Percentiles rank a stretch among this genome's conserved stretches.
Conservation (phyloP, 2,329 filamentous ascomycete genomes). For the Aspergillus neoniger region DNA sequence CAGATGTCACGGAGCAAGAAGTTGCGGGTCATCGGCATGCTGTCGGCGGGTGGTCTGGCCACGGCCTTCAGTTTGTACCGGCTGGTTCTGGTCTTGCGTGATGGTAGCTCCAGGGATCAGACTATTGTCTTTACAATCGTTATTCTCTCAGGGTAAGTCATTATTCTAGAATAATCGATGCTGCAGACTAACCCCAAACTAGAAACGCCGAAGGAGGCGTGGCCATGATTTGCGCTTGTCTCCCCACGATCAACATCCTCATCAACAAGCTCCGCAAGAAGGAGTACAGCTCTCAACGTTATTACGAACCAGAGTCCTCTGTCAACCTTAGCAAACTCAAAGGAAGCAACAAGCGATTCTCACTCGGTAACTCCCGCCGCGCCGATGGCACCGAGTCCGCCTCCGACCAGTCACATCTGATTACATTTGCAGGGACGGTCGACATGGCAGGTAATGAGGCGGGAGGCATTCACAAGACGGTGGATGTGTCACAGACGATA, state of each 20-base stretch:
- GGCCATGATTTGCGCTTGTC: constrained; percentile 42
- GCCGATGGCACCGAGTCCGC: constrained; percentile 26
- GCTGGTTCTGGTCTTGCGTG: constrained; percentile 36
- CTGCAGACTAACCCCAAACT: neutral
- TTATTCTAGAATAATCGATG: neutral
- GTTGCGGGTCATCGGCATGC: constrained; percentile 39
- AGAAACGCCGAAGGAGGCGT: constrained; percentile 43
- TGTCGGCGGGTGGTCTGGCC: constrained; percentile 42
- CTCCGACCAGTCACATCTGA: constrained; percentile 35
- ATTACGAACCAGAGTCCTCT: constrained; percentile 30
- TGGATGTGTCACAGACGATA: constrained; percentile 27
- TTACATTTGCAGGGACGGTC: constrained; percentile 29
- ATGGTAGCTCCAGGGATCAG: constrained; percentile 33
- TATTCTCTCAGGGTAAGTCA: constrained; percentile 41
- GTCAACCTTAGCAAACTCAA: constrained; percentile 33
- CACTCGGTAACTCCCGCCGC: constrained; percentile 17
- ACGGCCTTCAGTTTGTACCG: constrained; percentile 43
- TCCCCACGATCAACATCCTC: constrained; percentile 37
- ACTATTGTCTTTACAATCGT: constrained; percentile 40
- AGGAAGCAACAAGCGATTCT: constrained; percentile 16
- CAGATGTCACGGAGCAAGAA: constrained; percentile 41
- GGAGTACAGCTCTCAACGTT: constrained; percentile 31
- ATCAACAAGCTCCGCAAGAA: constrained; percentile 27
- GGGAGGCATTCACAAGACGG: constrained; percentile 25
- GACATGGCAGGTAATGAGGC: constrained; percentile 15